Evolutionary conservation across 805 yeast species (phyloP).

Genomic region (Vanderwaltozyma yarrowii): DNA sequence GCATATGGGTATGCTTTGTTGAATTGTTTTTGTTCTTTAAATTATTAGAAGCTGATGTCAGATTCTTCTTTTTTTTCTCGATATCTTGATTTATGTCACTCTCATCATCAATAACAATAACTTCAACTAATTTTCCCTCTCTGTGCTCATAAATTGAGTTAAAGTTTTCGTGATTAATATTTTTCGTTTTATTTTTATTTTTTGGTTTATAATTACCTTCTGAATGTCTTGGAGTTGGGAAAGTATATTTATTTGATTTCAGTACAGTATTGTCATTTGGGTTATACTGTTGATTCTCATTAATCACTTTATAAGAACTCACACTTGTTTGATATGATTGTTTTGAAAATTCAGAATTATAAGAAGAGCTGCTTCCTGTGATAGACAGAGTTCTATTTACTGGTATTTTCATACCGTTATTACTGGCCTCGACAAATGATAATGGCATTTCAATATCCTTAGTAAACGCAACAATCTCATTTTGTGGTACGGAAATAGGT

Average conservation of each 20-base stretch:
- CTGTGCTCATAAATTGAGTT: slow-evolving; percentile 9
- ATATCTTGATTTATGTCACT: slow-evolving; percentile 1
- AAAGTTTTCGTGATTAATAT: too few species aligned
- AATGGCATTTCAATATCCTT: background rate
- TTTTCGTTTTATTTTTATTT: background rate
- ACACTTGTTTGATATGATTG: slow-evolving; percentile 12
- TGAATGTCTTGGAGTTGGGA: background rate
- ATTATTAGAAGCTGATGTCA: too few species aligned
- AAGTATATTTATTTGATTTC: background rate
- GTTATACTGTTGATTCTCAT: too few species aligned
- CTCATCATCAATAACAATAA: slow-evolving; percentile 19
- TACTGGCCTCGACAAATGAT: background rate
- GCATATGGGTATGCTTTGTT: background rate
- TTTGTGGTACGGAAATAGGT: slow-evolving; percentile 1
- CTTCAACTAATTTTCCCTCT: slow-evolving; percentile 19
- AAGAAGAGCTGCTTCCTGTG: slow-evolving; percentile 14
- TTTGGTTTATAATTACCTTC: background rate
- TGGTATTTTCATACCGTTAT: background rate
- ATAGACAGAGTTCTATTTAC: slow-evolving; percentile 9
- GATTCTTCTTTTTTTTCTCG: background rate
- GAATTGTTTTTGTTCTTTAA: background rate
- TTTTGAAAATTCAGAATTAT: slow-evolving; percentile 22
- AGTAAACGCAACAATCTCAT: background rate
- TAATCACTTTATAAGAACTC: slow-evolving; percentile 11
- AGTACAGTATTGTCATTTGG: too few species aligned